Percentiles rank a stretch among this genome's conserved stretches.
phyloP scores from a whole-genome alignment of 1,284 basidiomycete species.

The Moesziomyces parantarcticus region DNA sequence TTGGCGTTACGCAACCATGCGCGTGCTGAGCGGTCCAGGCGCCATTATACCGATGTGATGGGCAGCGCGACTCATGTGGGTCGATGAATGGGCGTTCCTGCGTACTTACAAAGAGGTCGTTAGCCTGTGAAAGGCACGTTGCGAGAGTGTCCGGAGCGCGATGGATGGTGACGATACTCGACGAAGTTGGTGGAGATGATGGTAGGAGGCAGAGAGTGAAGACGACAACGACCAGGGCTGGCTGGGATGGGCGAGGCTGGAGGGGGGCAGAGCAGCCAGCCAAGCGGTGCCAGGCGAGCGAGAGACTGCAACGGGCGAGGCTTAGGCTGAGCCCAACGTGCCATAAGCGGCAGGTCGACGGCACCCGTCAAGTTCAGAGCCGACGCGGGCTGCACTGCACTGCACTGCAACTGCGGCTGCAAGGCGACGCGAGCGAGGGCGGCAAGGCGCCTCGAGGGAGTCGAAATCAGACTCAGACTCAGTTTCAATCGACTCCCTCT shows the following conservation, averaged over 20 bases:
- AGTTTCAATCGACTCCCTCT: too few species aligned
- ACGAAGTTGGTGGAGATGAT: constrained; percentile 25
- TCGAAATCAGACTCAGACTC: too few species aligned
- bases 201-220: constrained; percentile 9
- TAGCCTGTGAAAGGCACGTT: constrained; percentile 39
- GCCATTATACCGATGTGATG: not conserved
- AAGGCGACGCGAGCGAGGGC: too few species aligned
- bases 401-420: too few species aligned
- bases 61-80: not conserved
- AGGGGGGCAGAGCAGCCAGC: constrained; percentile 1
- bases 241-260: not conserved
- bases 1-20: not conserved
- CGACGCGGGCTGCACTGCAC: too few species aligned
- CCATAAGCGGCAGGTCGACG: too few species aligned
- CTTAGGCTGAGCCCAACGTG: not conserved
- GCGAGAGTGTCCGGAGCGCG: constrained; percentile 12
- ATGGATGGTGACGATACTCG: constrained; percentile 18
- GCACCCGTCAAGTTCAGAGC: too few species aligned
- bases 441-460: too few species aligned
- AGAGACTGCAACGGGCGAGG: not conserved
- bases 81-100: not conserved
- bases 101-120: constrained; percentile 38
- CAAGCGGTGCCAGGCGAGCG: not conserved
- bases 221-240: constrained; percentile 6
- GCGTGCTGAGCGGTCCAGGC: not conserved